Conservation (phyloP, 2,329 filamentous ascomycete genomes). For the Tolypocladium paradoxum region DNA sequence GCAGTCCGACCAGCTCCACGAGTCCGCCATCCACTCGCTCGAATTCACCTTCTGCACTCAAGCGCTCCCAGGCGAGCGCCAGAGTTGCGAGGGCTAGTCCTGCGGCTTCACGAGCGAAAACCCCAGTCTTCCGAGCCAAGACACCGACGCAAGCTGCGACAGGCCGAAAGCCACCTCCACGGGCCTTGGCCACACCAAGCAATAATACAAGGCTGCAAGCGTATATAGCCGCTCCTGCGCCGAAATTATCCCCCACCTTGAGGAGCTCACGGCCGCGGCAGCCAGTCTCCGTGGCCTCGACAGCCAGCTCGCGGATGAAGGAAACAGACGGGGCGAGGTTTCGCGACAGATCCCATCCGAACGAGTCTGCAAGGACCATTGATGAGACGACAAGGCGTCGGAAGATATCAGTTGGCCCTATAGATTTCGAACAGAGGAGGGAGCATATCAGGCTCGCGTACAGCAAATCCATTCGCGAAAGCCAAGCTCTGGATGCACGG, state of each 20-base stretch:
- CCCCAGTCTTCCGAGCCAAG: conserved; percentile 30
- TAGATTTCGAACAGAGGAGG: conserved; percentile 75
- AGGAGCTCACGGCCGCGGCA: conserved; percentile 75
- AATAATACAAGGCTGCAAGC: conserved; percentile 56
- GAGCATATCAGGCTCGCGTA: conserved; percentile 78
- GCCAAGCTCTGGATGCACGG: conserved; percentile 47
- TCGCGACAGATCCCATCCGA: conserved; percentile 23
- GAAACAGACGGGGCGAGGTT: conserved; percentile 46
- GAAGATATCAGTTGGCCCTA: conserved; percentile 56
- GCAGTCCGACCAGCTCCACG: conserved; percentile 32
- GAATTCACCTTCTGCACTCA: conserved; percentile 40
- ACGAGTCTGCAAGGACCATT: conserved; percentile 20
- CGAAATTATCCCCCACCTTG: conserved; percentile 67
- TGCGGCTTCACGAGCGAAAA: conserved; percentile 27
- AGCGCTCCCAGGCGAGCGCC: conserved; percentile 30
- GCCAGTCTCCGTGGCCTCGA: conserved; percentile 63
- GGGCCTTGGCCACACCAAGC: conserved; percentile 33
- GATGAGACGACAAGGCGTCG: conserved; percentile 31
- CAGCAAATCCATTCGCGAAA: conserved; percentile 71
- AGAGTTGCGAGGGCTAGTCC: conserved; percentile 26
- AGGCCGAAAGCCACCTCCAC: conserved; percentile 28
- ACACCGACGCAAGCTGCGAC: conserved; percentile 27
- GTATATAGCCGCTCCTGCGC: conserved; percentile 58
- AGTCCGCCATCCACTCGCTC: conserved; percentile 44
- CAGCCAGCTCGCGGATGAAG: conserved; percentile 58